Conservation (phyloP, 805 yeast genomes). For the Wickerhamomyces kurtzmanii region DNA sequence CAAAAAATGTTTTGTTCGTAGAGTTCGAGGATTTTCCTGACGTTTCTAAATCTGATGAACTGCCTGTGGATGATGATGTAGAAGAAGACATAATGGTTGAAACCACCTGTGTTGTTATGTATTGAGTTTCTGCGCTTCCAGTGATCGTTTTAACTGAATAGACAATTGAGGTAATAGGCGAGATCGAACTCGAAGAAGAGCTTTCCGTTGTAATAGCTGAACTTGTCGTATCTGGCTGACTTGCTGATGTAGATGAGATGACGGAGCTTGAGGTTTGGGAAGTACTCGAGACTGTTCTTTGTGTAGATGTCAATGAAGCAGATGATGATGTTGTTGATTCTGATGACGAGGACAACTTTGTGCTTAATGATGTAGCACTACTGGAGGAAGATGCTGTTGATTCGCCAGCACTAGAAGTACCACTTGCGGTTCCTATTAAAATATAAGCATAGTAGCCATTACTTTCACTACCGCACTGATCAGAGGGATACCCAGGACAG, state of each 20-base stretch:
- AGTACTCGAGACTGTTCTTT: constrained; percentile 11
- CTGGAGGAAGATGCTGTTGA: constrained; percentile 6
- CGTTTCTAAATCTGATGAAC: constrained; percentile 3
- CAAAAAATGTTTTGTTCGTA: constrained; percentile 37
- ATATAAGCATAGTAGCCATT: constrained; percentile 46
- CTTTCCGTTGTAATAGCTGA: constrained; percentile 7
- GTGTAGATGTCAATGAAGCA: constrained; percentile 11
- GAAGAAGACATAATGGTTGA: constrained; percentile 14
- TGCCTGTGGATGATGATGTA: constrained; percentile 4
- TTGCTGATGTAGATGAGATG: constrained; percentile 9
- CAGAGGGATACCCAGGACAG: constrained; percentile 36
- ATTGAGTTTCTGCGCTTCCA: constrained; percentile 18
- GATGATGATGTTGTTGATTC: constrained; percentile 10
- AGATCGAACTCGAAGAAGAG: constrained; percentile 10
- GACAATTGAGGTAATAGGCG: constrained; percentile 21
- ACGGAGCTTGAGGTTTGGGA: constrained; percentile 10
- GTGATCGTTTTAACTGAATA: constrained; percentile 24
- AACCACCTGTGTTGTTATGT: constrained; percentile 15
- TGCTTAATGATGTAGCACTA: constrained; percentile 4
- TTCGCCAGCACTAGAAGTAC: constrained; percentile 13
- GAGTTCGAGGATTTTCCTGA: constrained; percentile 8
- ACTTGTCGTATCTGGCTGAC: constrained; percentile 5
- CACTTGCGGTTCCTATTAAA: constrained; percentile 23
- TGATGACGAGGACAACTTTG: constrained; percentile 6
- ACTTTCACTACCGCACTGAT: constrained; percentile 30